A percentile compares a stretch with the other conserved stretches of the same genome.
Evolutionary conservation across 164 flowering plant genomes (phyloP).

Genomic region (Paratinospora sagittata): DNA sequence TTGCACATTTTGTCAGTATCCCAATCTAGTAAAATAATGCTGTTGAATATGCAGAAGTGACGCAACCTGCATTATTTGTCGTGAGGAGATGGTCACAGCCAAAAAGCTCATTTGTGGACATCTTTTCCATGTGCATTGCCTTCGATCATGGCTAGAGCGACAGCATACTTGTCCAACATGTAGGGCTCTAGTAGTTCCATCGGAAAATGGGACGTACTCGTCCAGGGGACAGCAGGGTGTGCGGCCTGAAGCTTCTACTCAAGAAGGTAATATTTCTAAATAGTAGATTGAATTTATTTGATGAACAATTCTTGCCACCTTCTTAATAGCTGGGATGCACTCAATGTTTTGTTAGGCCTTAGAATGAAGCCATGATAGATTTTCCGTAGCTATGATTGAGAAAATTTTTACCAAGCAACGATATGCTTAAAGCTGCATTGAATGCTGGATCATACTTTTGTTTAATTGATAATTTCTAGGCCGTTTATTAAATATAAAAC

Average conservation of each 20-base stretch:
- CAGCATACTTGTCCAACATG: slow-evolving; percentile 98
- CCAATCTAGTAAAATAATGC: background rate
- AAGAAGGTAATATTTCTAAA: slow-evolving; percentile 45
- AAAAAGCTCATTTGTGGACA: slow-evolving; percentile 92
- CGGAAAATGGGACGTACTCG: slow-evolving; percentile 52
- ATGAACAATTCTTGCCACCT: background rate
- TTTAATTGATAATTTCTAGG: background rate
- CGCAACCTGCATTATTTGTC: slow-evolving; percentile 97
- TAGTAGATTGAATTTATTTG: background rate
- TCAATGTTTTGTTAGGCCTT: background rate
- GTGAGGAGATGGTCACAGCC: slow-evolving; percentile 97
- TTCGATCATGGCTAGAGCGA: slow-evolving; percentile 95
- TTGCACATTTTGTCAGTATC: background rate
- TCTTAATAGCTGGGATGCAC: background rate
- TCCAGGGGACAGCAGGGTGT: slow-evolving; percentile 40
- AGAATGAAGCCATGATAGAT: background rate
- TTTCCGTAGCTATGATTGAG: background rate
- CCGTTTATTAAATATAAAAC: background rate
- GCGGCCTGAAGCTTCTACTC: slow-evolving; percentile 39
- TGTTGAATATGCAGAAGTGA: slow-evolving; percentile 62
- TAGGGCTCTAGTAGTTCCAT: slow-evolving; percentile 86
- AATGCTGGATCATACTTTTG: background rate
- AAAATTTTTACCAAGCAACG: background rate
- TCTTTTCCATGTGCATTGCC: slow-evolving; percentile 94
- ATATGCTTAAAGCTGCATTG: background rate